phyloP scores from a whole-genome alignment of 2,329 filamentous ascomycete genomes.

The Ceratocystis smalleyi region DNA sequence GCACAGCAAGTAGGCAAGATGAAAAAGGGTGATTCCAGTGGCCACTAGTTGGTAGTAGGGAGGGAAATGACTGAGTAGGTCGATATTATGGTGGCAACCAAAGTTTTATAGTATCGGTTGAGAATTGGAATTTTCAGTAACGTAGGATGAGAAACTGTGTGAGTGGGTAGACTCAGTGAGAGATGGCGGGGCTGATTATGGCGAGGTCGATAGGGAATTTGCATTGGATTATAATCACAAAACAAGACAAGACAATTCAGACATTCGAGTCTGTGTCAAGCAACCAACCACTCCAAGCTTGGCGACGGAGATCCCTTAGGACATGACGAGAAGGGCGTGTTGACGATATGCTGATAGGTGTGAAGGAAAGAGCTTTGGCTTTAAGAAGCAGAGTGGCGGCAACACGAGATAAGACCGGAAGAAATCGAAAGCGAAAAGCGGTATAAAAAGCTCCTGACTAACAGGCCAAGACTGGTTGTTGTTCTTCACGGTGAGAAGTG shows the following conservation, averaged over 20 bases:
- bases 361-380: background rate
- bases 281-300: slow-evolving; percentile 3
- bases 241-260: background rate
- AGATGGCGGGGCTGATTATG: background rate
- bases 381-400: background rate
- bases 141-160: background rate
- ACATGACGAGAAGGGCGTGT: background rate
- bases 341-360: background rate
- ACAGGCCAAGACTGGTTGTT: background rate
- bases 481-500: background rate
- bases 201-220: background rate
- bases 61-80: too few relatives aligned
- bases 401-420: background rate
- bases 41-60: too few relatives aligned
- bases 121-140: background rate
- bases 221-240: background rate
- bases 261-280: background rate
- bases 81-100: too few relatives aligned
- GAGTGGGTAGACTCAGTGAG: background rate
- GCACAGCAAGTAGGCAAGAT: too few relatives aligned
- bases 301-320: slow-evolving; percentile 2
- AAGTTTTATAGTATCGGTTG: background rate
- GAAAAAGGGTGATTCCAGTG: too few relatives aligned
- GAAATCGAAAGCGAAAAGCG: background rate
- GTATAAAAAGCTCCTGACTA: background rate